These are phyloP conservation scores for Bryoerythrophyllum caledonicum DNA, from an alignment of 225 moss, liverwort and hornwort species.

Conservation along the genomic window DNA sequence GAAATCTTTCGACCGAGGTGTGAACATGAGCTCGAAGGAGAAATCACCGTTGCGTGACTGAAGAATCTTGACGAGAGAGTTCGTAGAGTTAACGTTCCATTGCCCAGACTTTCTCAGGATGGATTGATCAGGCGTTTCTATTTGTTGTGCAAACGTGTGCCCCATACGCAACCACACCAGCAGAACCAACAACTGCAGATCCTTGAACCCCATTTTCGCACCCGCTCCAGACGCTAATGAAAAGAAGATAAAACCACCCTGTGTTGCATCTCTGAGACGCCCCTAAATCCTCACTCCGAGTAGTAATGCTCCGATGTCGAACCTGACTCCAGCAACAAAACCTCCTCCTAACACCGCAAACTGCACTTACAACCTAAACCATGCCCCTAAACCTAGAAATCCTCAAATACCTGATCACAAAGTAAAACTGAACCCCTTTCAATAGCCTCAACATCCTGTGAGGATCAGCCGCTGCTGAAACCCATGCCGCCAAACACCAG, in stretches of 20 bases:
- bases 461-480: background rate
- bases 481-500: background rate
- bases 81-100: background rate
- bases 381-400: background rate
- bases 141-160: background rate
- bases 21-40: conserved; percentile 26
- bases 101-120: fast-evolving
- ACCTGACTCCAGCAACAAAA: background rate
- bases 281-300: background rate
- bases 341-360: background rate
- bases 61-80: background rate
- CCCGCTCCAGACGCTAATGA: conserved; percentile 1
- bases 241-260: background rate
- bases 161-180: conserved; percentile 29
- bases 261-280: background rate
- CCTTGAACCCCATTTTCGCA: conserved; percentile 30
- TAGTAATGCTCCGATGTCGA: background rate
- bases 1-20: background rate
- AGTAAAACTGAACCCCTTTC: background rate
- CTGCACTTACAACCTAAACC: background rate
- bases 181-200: conserved; percentile 29
- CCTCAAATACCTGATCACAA: background rate
- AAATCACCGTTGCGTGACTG: fast-evolving
- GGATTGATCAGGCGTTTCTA: no score
- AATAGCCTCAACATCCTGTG: background rate